A percentile compares a stretch with the other conserved stretches of the same genome.
These are phyloP conservation scores for Penicillium tannophilum DNA, from an alignment of 495 filamentous ascomycete genomes.

Conservation along the genomic window DNA sequence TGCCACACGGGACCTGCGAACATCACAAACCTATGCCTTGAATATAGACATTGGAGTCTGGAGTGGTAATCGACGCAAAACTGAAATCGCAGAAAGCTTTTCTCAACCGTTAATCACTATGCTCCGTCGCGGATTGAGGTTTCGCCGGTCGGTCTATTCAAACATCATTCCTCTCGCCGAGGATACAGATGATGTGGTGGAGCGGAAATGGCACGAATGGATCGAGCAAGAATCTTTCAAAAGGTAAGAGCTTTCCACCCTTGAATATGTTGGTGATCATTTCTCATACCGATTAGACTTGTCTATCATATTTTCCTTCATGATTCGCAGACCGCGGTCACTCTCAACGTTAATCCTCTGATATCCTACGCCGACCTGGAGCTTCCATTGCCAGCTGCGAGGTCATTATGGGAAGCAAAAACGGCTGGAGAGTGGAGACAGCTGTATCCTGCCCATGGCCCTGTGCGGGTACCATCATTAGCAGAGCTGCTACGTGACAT, in stretches of 20 bases:
- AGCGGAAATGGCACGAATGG: slow-evolving; percentile 63
- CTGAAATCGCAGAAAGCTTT: slow-evolving; percentile 68
- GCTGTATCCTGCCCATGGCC: slow-evolving; percentile 40
- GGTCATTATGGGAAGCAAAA: slow-evolving; percentile 58
- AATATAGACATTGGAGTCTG: slow-evolving; percentile 62
- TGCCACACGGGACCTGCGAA: slow-evolving; percentile 52
- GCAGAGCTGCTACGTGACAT: slow-evolving; percentile 56
- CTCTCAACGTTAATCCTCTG: slow-evolving; percentile 55
- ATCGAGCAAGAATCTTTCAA: slow-evolving; percentile 58
- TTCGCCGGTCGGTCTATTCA: slow-evolving; percentile 46
- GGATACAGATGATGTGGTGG: slow-evolving; percentile 49
- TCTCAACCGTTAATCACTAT: slow-evolving; percentile 54
- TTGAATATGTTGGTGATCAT: background rate
- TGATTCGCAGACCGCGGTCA: slow-evolving; percentile 60
- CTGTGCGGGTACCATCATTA: slow-evolving; percentile 46
- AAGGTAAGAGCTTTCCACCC: slow-evolving; percentile 27
- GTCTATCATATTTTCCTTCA: slow-evolving; percentile 59
- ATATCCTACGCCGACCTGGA: slow-evolving; percentile 68
- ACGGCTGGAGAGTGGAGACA: slow-evolving; percentile 59
- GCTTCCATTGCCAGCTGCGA: slow-evolving; percentile 57
- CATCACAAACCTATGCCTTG: slow-evolving; percentile 58
- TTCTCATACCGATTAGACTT: slow-evolving; percentile 39
- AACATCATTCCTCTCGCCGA: slow-evolving; percentile 41
- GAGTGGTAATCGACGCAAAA: slow-evolving; percentile 68
- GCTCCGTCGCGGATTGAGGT: slow-evolving; percentile 39